Conservation (phyloP, 805 yeast genomes). For the Saccharomycopsis schoenii region DNA sequence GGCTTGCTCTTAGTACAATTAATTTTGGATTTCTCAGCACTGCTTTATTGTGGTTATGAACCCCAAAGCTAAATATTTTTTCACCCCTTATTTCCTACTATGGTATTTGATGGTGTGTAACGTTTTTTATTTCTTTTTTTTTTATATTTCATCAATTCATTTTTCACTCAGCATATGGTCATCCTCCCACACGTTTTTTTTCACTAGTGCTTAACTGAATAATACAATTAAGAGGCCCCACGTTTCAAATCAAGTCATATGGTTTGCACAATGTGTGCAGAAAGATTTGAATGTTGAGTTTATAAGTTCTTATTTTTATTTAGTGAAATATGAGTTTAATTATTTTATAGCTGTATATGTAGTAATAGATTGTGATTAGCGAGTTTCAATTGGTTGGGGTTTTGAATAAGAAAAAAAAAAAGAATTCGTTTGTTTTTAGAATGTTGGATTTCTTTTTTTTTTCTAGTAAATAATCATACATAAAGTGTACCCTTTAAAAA, state of each 20-base stretch:
- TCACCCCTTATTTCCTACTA: too few species aligned
- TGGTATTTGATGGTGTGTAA: too few species aligned
- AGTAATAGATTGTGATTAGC: neutral
- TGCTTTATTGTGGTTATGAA: too few species aligned
- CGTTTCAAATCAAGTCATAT: neutral
- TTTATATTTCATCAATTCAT: slow-evolving; percentile 29
- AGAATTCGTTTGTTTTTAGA: neutral
- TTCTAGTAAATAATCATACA: neutral
- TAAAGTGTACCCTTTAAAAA: neutral
- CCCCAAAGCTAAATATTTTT: too few species aligned
- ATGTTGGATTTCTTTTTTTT: neutral
- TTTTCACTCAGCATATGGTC: slow-evolving; percentile 22
- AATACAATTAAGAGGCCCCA: neutral
- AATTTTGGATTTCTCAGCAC: too few species aligned
- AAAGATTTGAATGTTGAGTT: too few species aligned
- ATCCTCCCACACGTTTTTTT: slow-evolving; percentile 2
- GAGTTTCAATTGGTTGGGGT: neutral
- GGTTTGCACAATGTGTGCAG: neutral
- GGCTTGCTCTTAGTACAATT: too few species aligned
- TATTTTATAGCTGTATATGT: neutral
- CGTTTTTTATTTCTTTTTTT: neutral
- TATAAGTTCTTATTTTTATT: too few species aligned
- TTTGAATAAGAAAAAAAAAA: too few species aligned
- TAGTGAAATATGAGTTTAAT: too few species aligned
- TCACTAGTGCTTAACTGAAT: neutral